Base-by-base conservation (phyloP, 306 rosid genomes). In the Pueraria montana region DNA sequence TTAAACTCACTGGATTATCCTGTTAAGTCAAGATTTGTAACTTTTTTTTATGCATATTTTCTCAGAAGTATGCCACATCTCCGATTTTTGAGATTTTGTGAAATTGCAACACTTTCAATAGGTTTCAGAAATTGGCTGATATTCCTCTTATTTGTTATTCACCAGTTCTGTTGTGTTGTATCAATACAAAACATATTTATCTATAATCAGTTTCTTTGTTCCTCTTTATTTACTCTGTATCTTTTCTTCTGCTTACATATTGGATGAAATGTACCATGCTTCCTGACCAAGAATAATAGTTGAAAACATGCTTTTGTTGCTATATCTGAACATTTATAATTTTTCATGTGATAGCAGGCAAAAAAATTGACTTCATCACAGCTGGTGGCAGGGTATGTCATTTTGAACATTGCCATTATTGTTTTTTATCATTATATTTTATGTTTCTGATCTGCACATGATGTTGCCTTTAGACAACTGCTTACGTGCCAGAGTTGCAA, bases 401-500 rank as follows among this genome's bases (percentile, higher is more conserved):
- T 76, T 85, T 58, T 84, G 81, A 87, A 46, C 75, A 69, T 40
- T 17, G 36, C 64, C 78, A 49, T 63, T 43, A 16, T 70, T 72
- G 73, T 34, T 70, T 80, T 14, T 48, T 26, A 58, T 23, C 45
- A 63, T 53, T 21, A 20, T 38, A 30, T 61, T 83, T 14, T 53
- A 13, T 69, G 53, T 66, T 80, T 56, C 76, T 83, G 68, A 85
- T 77, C 59, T 73, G 77, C 46, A 73, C 72, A 62, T 69, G 52
- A 72, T 79, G 9, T 84, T 87, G 62, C 80, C 38, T 58, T 48
- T 80, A 93, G 99, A 95, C 99, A 61, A 86, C 98, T 69, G 98
- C 99, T n/a, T 88, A 79, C 58, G 93, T 95, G 82, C 99, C 99
- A 3, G 99, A 93, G 90, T 67, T 95, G 90, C 99, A 95, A 87